A percentile compares a stretch with the other conserved stretches of the same genome.
These are phyloP conservation scores for Lachancea quebecensis DNA, from an alignment of 805 yeast genomes.

Conservation along the genomic window DNA sequence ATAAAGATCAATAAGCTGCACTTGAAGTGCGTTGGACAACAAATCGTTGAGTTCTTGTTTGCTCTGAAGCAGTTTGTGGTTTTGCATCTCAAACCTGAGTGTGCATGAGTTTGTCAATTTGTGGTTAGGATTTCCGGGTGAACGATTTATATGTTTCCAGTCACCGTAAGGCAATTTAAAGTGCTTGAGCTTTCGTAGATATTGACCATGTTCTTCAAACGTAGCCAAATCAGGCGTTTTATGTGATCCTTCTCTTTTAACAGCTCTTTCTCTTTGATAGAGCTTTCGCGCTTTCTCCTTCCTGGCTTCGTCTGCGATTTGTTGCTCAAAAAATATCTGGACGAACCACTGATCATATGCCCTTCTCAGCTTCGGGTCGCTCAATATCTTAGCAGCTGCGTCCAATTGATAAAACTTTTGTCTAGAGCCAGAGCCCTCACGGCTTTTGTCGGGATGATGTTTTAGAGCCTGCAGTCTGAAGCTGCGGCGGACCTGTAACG, in stretches of 20 bases:
- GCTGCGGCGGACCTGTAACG: conserved; percentile 14
- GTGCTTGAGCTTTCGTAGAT: conserved; percentile 24
- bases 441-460: conserved; percentile 27
- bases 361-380: conserved; percentile 13
- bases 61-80: conserved; percentile 2
- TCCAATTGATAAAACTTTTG: conserved; percentile 23
- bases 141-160: conserved; percentile 15
- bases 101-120: conserved; percentile 14
- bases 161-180: conserved; percentile 22
- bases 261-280: conserved; percentile 1
- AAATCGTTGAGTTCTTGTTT: conserved; percentile 3
- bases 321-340: neutral
- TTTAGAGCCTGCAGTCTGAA: conserved; percentile 20
- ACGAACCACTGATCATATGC: conserved; percentile 22
- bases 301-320: neutral
- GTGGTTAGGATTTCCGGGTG: conserved; percentile 3
- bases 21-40: conserved; percentile 4
- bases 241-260: neutral
- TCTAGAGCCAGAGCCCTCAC: conserved; percentile 10
- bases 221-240: conserved; percentile 1
- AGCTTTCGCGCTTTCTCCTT: conserved; percentile 5
- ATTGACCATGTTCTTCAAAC: conserved; percentile 23
- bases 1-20: conserved; percentile 11
- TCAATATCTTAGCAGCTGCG: conserved; percentile 23
- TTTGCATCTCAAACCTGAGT: conserved; percentile 14